Conservation (phyloP, 805 yeast species). For the Candida coquimbonensis region DNA sequence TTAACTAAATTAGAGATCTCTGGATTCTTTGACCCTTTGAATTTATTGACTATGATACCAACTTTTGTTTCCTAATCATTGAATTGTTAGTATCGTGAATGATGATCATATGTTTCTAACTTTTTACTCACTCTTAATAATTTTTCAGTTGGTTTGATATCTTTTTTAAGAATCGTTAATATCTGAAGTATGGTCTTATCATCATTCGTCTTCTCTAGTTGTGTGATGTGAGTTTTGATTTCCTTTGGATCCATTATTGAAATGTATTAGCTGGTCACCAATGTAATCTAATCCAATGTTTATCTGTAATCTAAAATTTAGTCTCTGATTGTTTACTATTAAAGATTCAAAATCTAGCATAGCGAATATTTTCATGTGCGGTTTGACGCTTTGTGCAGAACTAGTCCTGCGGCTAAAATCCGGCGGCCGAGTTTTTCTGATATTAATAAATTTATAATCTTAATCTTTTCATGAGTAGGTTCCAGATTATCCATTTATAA, state of each 20-base stretch:
- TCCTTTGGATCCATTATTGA: constrained; percentile 60
- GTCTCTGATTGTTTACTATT: too few relatives aligned
- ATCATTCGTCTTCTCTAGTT: constrained; percentile 65
- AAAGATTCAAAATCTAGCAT: too few relatives aligned
- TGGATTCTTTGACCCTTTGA: constrained; percentile 57
- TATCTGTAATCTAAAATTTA: too few relatives aligned
- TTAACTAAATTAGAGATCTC: constrained; percentile 71
- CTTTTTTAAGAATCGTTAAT: constrained; percentile 55
- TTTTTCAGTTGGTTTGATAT: constrained; percentile 78
- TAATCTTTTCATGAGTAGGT: too few relatives aligned
- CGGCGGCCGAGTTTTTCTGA: too few relatives aligned
- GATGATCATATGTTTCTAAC: neutral
- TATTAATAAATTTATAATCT: too few relatives aligned
- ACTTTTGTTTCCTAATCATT: constrained; percentile 68
- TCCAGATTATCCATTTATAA: too few relatives aligned
- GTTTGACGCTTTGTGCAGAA: too few relatives aligned
- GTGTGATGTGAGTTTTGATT: constrained; percentile 59
- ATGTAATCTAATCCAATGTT: neutral
- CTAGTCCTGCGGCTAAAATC: too few relatives aligned
- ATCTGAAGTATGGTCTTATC: constrained; percentile 63
- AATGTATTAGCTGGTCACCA: too few relatives aligned
- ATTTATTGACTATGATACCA: constrained; percentile 93
- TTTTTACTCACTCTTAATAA: constrained; percentile 48
- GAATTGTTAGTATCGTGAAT: neutral
- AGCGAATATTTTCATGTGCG: too few relatives aligned